Base-by-base conservation (phyloP, 805 yeast species). In the Torulaspora maleeae region DNA sequence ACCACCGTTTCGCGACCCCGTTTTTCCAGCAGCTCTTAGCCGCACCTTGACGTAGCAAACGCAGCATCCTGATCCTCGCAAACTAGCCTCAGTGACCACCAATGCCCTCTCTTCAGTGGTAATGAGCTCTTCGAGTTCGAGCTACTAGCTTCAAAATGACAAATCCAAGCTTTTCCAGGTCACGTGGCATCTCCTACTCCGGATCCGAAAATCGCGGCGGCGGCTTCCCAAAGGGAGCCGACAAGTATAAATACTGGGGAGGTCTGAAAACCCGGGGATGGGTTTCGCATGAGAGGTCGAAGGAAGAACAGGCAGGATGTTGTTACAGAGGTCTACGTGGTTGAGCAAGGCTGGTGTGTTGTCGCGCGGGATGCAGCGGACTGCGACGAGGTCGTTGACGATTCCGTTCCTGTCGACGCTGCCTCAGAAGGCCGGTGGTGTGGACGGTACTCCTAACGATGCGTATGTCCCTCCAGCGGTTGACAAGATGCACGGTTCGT, bases 391-490 rank as follows among this genome's bases (percentile, higher is more conserved):
- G 55, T 45, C 55, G 9, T 58, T 71, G 43, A 71, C 72, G 20
- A 72, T 73, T 43, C 66, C 75, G 64, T 69, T 77, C 66, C 55
- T 79, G 68, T 80, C 79, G 53, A 72, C 76, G 38, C 78, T 80
- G 48, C 82, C 83, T 47, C 95, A 86, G 68, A 91, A 95, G 28
- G 86, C 97, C 36, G 98, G 97, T 30, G 75, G 84, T 64, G 82
- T 91, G 46, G 82, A 82, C 38, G 98, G 97, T n/a, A 80, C 90
- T 5, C 95, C 90, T 39, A 93, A 91, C 67, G 98, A 93, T 51
- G 89, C 98, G 12, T 84, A 75, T 58, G 69, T 71, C 27, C 70
- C 79, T 12, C 97, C 97, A 32, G 66, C 73, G 33, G 64, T 81
- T 4, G 73, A 77, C 59, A 78, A 74, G 53, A 60, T 73, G 41